Base-by-base conservation (phyloP, 129 eudicot genomes). In the Chrysanthemum seticuspe region DNA sequence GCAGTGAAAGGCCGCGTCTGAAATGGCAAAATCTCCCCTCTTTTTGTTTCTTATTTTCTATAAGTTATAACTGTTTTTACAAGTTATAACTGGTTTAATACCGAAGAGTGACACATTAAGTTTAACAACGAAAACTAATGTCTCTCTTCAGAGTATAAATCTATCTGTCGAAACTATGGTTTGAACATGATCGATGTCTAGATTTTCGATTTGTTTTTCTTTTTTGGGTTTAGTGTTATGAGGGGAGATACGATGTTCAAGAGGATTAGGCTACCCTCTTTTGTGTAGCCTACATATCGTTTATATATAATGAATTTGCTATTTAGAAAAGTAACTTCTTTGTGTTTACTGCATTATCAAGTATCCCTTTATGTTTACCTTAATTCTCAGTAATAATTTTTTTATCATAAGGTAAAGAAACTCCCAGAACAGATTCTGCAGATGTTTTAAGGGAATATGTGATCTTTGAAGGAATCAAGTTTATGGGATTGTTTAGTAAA, bases 231-330 rank as follows among this genome's bases (percentile, higher is more conserved):
- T 11, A 13, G 13, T 12, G 55, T 11, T 52, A 3, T 52, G 13
- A 52, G 56, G 13, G 56, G 2, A 52, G 56, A 13, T 13, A 52
- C 13, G 13, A 52, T 10, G 56, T 34, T 29, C 34, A 52, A 12
- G 56, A 52, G 56, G 56, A 52, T 34, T 11, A 52, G 16, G 56
- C 16, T 52, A 52, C 56, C 56, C 56, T 52, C 56, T 52, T 52
- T 52, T 52, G 56, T 52, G 56, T 52, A 8, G 56, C 86, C 62
- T 81, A 85, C 31, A 34, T 34, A 4, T 34, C 1, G 44, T 34
- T 34, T 34, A 34, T 34, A 34, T 34, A 4, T 34, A 34, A 34
- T 34, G 7, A 34, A 34, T 5, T 5, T 34, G 7, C 44, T 34
- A 5, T 34, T 34, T 4, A 4, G 44, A 5, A 34, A 34, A 5